A percentile compares a stretch with the other conserved stretches of the same genome.
These are phyloP conservation scores for Neofusicoccum sp. DNA, from an alignment of 2,329 filamentous ascomycete genomes.

Conservation along the genomic window DNA sequence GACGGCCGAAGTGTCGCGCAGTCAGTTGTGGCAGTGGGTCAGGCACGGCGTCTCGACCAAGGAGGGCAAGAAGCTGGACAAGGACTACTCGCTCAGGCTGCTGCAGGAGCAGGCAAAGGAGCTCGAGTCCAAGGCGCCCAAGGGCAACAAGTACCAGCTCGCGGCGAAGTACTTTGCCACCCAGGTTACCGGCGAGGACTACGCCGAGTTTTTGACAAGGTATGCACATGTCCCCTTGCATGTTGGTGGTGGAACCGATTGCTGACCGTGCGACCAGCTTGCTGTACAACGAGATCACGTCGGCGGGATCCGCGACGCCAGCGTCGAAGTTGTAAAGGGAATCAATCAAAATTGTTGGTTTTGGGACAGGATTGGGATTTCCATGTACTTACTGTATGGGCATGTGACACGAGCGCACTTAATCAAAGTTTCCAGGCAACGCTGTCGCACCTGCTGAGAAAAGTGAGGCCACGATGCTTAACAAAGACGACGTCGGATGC, in stretches of 20 bases:
- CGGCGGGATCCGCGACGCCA: constrained; percentile 3
- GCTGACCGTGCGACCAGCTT: constrained; percentile 53
- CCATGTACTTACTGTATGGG: constrained; percentile 4
- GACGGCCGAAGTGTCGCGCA: constrained; percentile 91
- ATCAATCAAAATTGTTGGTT: not conserved
- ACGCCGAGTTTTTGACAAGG: constrained; percentile 91
- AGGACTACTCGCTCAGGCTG: constrained; percentile 82
- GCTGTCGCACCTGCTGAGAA: not conserved
- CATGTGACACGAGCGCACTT: constrained; percentile 10
- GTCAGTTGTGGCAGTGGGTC: constrained; percentile 96
- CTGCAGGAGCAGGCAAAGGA: constrained; percentile 81
- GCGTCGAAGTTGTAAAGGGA: constrained; percentile 13
- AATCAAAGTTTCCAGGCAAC: not conserved
- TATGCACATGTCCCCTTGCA: constrained; percentile 58
- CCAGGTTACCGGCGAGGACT: constrained; percentile 96
- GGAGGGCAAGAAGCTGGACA: constrained; percentile 90
- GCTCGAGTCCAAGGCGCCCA: constrained; percentile 69
- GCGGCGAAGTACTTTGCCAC: constrained; percentile 89
- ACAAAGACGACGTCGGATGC: too few species aligned
- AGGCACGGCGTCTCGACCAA: constrained; percentile 70
- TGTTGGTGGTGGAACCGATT: constrained; percentile 16
- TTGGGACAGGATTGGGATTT: not conserved
- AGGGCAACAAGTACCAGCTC: constrained; percentile 88
- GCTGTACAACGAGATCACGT: constrained; percentile 79
- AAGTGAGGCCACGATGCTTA: too few species aligned